Evolutionary conservation across 2,329 filamentous ascomycete species (phyloP).

Genomic region (Domatiomyces catenatus): DNA sequence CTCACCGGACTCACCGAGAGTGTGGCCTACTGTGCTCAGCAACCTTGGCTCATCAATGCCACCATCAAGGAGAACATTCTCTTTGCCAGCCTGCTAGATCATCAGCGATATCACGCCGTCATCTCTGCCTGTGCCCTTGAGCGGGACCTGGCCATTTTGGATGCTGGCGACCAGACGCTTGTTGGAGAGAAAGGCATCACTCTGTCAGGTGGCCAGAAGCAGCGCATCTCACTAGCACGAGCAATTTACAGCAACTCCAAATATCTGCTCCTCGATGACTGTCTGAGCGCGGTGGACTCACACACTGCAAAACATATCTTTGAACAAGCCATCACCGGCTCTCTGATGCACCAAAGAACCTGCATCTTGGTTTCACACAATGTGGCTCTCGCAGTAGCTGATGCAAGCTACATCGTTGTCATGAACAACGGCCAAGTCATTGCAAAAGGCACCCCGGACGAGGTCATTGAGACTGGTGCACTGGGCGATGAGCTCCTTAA

Average conservation of each 20-base stretch:
- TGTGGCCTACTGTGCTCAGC: conserved; percentile 89
- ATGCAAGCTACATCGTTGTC: conserved; percentile 64
- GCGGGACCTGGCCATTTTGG: conserved; percentile 79
- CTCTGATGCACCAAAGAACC: conserved; percentile 73
- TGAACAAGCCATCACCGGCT: conserved; percentile 75
- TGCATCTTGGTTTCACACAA: conserved; percentile 96
- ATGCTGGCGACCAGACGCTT: conserved; percentile 79
- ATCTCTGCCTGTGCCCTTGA: conserved; percentile 82
- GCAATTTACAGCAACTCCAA: conserved; percentile 91
- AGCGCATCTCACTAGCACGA: conserved; percentile 89
- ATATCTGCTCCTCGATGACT: conserved; percentile 85
- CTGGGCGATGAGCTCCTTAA: conserved; percentile 73
- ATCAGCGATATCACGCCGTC: conserved; percentile 72
- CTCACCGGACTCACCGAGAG: conserved; percentile 79
- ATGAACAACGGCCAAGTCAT: conserved; percentile 74
- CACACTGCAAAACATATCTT: conserved; percentile 98
- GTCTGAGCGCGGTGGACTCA: conserved; percentile 88
- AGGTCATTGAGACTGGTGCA: conserved; percentile 73
- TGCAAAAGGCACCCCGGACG: conserved; percentile 58
- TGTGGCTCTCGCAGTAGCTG: conserved; percentile 67
- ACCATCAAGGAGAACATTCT: conserved; percentile 93
- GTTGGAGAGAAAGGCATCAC: conserved; percentile 97
- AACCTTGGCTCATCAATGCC: conserved; percentile 92
- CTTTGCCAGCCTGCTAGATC: conserved; percentile 67
- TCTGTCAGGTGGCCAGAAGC: conserved; percentile 91